These are phyloP conservation scores for Oemleria cerasiformis DNA, from an alignment of 306 rosid species.

Conservation along the genomic window DNA sequence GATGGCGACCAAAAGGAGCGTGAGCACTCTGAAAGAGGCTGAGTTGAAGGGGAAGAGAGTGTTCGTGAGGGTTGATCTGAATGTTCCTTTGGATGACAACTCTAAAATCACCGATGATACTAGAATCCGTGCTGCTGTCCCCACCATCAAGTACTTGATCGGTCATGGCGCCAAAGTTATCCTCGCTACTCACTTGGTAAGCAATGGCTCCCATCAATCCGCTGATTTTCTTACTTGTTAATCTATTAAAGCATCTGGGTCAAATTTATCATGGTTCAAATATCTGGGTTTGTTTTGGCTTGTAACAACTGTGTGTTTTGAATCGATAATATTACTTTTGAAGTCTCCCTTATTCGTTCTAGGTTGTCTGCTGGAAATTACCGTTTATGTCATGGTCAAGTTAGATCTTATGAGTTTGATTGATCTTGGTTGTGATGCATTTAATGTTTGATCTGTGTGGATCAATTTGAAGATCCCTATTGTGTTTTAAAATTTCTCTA, in stretches of 20 bases:
- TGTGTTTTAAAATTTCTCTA: background rate
- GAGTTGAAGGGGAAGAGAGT: conserved; percentile 94
- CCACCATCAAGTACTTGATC: conserved; percentile 76
- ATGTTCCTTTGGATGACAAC: conserved; percentile 90
- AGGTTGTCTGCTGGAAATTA: background rate
- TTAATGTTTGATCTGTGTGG: background rate
- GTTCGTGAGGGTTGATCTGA: conserved; percentile 88
- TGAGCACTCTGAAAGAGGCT: conserved; percentile 68
- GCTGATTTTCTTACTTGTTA: background rate
- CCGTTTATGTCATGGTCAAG: background rate
- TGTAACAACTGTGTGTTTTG: background rate
- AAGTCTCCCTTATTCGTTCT: background rate
- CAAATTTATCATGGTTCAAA: background rate
- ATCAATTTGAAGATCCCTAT: background rate
- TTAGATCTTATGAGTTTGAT: conserved; percentile 24
- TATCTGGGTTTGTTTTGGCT: background rate
- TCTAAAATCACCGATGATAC: conserved; percentile 83
- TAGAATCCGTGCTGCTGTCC: conserved; percentile 84
- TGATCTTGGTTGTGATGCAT: conserved; percentile 3
- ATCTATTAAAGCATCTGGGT: background rate
- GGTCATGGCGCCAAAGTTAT: conserved; percentile 75
- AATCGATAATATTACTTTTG: background rate
- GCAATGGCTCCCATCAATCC: background rate
- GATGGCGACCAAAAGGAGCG: conserved; percentile 94
- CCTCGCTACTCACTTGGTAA: conserved; percentile 71